Evolutionary conservation across 805 yeast genomes (phyloP), one percentile per base, ranked within the genome.

Genomic region (Barnettozyma pratensis): DNA sequence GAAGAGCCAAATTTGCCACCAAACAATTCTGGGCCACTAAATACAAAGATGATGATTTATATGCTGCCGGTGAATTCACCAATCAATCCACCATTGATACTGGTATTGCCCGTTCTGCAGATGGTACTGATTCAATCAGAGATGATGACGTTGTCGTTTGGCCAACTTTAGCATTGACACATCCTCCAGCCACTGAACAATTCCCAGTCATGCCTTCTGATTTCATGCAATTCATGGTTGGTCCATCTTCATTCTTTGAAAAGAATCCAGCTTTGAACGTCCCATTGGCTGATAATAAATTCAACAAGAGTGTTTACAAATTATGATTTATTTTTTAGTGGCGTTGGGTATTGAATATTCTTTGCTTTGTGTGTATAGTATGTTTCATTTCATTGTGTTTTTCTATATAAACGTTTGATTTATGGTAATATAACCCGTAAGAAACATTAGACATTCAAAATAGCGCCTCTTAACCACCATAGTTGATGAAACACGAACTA

Each of bases 121-220:
- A 82, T 60, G 84, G 85, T 55, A 66, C 68, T 44, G 90, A 83
- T 51, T 62, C 69, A 35, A 88, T 85, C 35, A 82, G 91, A 77
- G 78, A 85, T 66, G 82, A 82, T 19, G 91, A 86, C 58, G 64
- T 80, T 49, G 89, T 86, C 51, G 83, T 86, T 40, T 86, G 92
- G 91, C 85, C 87, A 54, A 85, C 94, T 41, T 65, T 86, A 63
- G 90, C 88, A 29, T 77, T 86, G 71, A 86, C 92, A 4, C 95
- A 86, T 63, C 78, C 85, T 59, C 94, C 94, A 59, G 77, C 87
- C 61, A 81, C 83, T 36, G 95, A 86, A 70, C 92, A 86, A 66
- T 86, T 87, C 84, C 95, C 95, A 43, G 91, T 86, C 45, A 86
- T 86, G 95, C 91, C 94, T 34, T 87, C 83, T 49, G 95, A 86